Evolutionary conservation across 78 protist species (phyloP), one percentile per base, ranked within the genome.

Genomic region (Dictyostelium brefeldianum): DNA sequence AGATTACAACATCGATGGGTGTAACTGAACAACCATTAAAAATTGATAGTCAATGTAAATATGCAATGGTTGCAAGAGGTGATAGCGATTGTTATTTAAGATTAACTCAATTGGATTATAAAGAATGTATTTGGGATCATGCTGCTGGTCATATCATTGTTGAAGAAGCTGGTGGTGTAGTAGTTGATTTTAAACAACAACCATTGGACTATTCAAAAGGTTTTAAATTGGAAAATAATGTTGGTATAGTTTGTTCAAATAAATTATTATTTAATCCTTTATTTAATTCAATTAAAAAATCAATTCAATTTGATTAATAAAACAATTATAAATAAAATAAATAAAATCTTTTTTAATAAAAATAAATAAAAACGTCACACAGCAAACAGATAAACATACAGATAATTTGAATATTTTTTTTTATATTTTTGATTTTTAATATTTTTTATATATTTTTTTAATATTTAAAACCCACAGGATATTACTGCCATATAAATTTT

Each of bases 31-130:
- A 87, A n/a, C 80, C 93, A 17, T 64, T 87, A 43, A 87, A 65
- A 74, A 84, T 92, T 20, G 96, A 92, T 65, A 85, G 92, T 89
- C 96, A 92, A 75, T 83, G 92, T 81, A 92, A 92, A 89, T 92
- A 92, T 64, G 96, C 91, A 9, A 80, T 83, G 84, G 92, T 92
- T 5, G 96, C 96, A 17, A 74, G 96, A 59, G 96, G 96, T 43
- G 96, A 85, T 41, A 89, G 94, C 65, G 82, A 67, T 48, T 78
- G 87, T 41, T 92, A 92, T 75, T 14, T 92, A 29, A 69, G 96
- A 71, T 56, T 92, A 59, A 84, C 92, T 46, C 29, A 59, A 15
- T 46, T 85, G 54, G 65, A 53, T n/a, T 85, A 85, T 46, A 74
- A 43, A 43, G 96, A 92, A 81, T 67, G 83, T 64, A 85, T 83